Base-by-base conservation (phyloP, 129 eudicot genomes). In the Escallonia rubra region DNA sequence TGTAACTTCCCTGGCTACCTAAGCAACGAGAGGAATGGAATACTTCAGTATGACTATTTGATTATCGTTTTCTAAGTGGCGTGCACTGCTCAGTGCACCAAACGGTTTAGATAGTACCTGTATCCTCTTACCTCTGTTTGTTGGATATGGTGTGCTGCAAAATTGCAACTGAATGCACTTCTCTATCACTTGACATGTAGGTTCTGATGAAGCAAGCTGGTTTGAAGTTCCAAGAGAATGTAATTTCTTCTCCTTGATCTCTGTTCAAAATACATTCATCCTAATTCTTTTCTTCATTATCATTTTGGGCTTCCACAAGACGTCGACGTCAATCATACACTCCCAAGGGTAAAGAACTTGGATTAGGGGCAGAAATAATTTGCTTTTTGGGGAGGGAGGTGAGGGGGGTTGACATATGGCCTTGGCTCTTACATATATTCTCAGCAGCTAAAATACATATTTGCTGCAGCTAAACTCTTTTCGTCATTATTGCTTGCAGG, bases 181-280 rank as follows among this genome's bases (percentile, higher is more conserved):
- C 45, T 15, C 0, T 64, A 13, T 61, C 61, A 57, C 4, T 50
- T 41, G 53, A 34, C 40, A 66, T 81, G 81, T 79, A 94, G 99
- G 96, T 87, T 82, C 91, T 94, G 50, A 83, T 74, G 77, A 94
- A 94, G 83, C 99, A 90, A 82, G 95, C 97, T 41, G 93, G 96
- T 72, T 81, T 90, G 13, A 94, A 87, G 90, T 88, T 94, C 59
- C 89, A 94, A 70, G 87, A 84, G 40, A 82, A 81, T 82, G 99
- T 94, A 90, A 80, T 66, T 51, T 41, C 3, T 8, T 3, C 55
- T 67, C 50, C 50, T 75, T 63, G 34, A 23, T 23, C 48, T 39
- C 16, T 61, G 41, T 60, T n/a, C 65, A 5, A 41, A 75, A 12
- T 50, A 34, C 14, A 6, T 49, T 44, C 8, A 4, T 40, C 7